Evolutionary conservation across 176 grass and related monocot genomes (phyloP), one percentile per base, ranked within the genome.

Genomic region (Aegilops speltoides): DNA sequence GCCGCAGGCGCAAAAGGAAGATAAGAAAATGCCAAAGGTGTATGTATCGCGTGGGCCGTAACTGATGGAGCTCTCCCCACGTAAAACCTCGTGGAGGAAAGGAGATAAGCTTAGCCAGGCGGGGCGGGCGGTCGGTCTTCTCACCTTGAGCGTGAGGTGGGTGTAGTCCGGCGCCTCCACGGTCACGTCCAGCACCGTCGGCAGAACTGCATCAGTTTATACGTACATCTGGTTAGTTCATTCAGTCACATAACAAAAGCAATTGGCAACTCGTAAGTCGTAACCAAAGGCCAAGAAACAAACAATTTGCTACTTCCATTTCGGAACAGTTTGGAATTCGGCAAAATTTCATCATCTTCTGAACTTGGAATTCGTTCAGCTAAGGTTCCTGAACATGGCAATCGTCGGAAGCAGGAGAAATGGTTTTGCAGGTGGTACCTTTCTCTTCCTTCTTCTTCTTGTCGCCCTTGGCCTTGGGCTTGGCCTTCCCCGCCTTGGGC

Each of bases 391-490:
- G 66, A 68, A 10, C 5, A 6, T 0, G 52, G 52, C 1, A 19
- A 56, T 56, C 14, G 2, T 15, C 14, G 14, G 14, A 16, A 16
- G 46, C 1, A 50, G 46, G 8, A 24, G 6, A n/a, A 9, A 3
- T 59, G 19, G 5, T 16, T 19, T 74, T 25, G 25, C 29, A 54
- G 41, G 28, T 20, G 2, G 32, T 84, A 97, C 96, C 96, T 98
- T 94, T 98, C 67, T 95, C 96, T 54, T 95, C 93, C 79, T 95
- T 98, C 88, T 95, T 98, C 91, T 95, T 98, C 96, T 89, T 98
- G n/a, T 98, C 96, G 2, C 91, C 93, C 86, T 94, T 98, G 60
- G 86, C 83, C 86, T 93, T 98, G 73, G 75, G 83, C 86, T 89
- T 98, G n/a, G 93, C 81, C 89, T 95, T 98, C 68, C 96, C 89